Evolutionary conservation across 176 grass and related monocot genomes (phyloP), one percentile per base, ranked within the genome.

Genomic region (Thalia dealbata): DNA sequence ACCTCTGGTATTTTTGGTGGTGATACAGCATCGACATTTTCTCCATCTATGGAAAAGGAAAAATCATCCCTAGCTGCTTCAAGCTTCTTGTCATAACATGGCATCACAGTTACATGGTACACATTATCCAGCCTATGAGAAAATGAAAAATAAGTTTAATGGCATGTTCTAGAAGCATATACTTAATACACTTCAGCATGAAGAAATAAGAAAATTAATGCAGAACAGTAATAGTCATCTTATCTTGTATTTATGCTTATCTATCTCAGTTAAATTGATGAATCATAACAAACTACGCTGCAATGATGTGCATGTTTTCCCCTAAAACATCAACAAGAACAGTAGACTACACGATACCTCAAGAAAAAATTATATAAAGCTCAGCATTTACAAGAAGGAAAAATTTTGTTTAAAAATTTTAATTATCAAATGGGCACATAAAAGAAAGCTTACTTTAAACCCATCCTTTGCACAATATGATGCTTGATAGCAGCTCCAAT

Each of bases 21-120:
- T 15, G 54, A 71, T 10, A 29, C 30, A 23, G 45, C 51, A 78
- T 69, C 12, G 10, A 22, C 67, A 78, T 70, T 72, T 82, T 97
- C 90, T 72, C 69, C 60, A 78, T 97, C 85, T 38, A 92, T 80
- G 50, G 87, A 77, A 73, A 91, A 92, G 76, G 75, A 56, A 80
- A 97, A 97, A 76, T 97, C 90, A 74, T 88, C 81, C 71, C 95
- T 79, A 16, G 87, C 85, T 54, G 95, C 95, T 86, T 97, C 95
- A 63, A 97, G 87, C 52, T 97, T 97, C 70, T 97, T 97, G 75
- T 97, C 95, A 77, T 93, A 97, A 82, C 95, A 97, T 61, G 95
- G 95, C 95, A 97, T 97, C 63, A 97, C 83, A 32, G 95, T 97
- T 16, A 97, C 95, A 93, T 97, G 95, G 72, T 97, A 93, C 28